Evolutionary conservation across 192 early-diverging fungal species (phyloP).

Genomic region (Cetraspora pellucida): DNA sequence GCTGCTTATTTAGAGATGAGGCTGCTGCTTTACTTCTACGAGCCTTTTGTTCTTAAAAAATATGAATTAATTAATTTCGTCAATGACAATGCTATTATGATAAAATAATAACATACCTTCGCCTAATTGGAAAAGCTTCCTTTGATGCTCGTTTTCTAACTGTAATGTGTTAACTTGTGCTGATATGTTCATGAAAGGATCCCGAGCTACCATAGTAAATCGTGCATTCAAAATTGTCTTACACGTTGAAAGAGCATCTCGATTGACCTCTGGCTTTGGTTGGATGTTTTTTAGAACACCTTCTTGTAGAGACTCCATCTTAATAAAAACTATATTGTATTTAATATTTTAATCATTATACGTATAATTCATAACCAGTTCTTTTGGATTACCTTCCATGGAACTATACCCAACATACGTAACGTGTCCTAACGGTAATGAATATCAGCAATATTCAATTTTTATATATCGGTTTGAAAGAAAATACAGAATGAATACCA

Average conservation of each 20-base stretch:
- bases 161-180: constrained; percentile 73
- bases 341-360: no score
- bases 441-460: neutral
- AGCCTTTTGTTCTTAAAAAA: constrained; percentile 51
- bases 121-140: constrained; percentile 67
- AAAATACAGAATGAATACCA: neutral
- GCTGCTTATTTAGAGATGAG: constrained; percentile 60
- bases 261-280: neutral
- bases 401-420: constrained; percentile 84
- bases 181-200: constrained; percentile 69
- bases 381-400: constrained; percentile 68
- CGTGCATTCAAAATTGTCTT: constrained; percentile 73
- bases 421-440: constrained; percentile 60
- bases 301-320: constrained; percentile 59
- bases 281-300: constrained; percentile 11
- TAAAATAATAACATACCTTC: constrained; percentile 49
- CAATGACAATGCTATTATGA: neutral
- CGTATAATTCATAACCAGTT: no score
- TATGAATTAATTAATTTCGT: neutral
- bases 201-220: constrained; percentile 88
- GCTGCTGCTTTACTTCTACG: constrained; percentile 48
- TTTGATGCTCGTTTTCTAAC: constrained; percentile 74
- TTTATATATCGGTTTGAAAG: neutral
- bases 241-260: neutral
- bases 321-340: constrained; percentile 57